Evolutionary conservation across 202 grass and related monocot species (phyloP).

Genomic region (Schoenoplectus tabernaemontani): DNA sequence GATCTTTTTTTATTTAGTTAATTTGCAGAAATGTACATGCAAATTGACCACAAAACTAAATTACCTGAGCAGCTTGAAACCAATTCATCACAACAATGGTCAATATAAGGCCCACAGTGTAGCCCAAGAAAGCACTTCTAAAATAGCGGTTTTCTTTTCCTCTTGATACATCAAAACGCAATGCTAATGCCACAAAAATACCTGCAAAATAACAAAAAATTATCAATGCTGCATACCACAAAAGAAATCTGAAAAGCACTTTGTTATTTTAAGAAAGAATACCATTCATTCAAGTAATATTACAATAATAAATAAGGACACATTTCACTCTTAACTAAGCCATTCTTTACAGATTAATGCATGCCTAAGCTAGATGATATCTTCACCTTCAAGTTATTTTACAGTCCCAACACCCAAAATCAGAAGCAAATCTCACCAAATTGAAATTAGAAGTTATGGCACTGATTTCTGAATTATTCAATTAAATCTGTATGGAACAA

Average conservation of each 20-base stretch:
- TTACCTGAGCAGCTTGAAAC: slow-evolving; percentile 85
- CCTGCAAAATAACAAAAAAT: slow-evolving; percentile 34
- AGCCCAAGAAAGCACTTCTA: slow-evolving; percentile 88
- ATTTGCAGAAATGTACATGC: background rate
- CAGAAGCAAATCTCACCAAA: no score
- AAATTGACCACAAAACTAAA: background rate
- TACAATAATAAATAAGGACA: background rate
- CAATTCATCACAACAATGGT: slow-evolving; percentile 89
- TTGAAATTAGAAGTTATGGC: no score
- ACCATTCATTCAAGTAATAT: background rate
- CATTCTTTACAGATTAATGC: no score
- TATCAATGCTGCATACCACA: background rate
- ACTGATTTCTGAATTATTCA: no score
- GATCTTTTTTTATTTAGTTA: no score
- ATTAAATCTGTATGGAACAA: no score
- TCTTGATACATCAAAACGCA: slow-evolving; percentile 91
- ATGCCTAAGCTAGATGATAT: no score
- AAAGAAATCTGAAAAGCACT: no score
- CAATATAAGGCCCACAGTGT: slow-evolving; percentile 40
- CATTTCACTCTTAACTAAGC: no score
- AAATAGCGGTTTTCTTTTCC: slow-evolving; percentile 71
- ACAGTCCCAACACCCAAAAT: no score
- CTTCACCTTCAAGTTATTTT: no score
- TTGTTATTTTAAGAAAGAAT: no score
- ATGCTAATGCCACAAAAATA: slow-evolving; percentile 93